Conservation (phyloP, 805 yeast species). For the Groenewaldozyma tartarivorans region DNA sequence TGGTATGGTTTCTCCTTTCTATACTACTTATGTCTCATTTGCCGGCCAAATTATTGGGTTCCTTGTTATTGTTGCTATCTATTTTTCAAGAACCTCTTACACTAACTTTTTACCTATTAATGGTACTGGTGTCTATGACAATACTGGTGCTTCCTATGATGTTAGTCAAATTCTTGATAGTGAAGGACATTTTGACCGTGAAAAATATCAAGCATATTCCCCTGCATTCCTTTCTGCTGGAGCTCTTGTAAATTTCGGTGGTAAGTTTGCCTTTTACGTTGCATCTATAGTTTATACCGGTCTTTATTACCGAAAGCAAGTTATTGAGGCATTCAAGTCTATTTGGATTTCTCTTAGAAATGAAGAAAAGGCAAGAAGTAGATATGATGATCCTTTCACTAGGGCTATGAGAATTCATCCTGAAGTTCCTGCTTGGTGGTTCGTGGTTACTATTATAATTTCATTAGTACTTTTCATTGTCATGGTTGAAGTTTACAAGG, state of each 20-base stretch:
- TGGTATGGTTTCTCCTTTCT: slow-evolving; percentile 36
- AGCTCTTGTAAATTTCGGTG: slow-evolving; percentile 36
- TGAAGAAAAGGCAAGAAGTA: slow-evolving; percentile 4
- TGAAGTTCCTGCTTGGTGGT: slow-evolving; percentile 48
- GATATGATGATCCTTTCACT: slow-evolving; percentile 36
- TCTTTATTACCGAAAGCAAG: slow-evolving; percentile 11
- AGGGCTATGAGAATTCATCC: slow-evolving; percentile 38
- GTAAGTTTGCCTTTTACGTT: slow-evolving; percentile 47
- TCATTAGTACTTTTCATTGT: slow-evolving; percentile 35
- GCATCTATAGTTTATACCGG: slow-evolving; percentile 38
- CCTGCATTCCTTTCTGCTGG: slow-evolving; percentile 61
- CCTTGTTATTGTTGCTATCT: slow-evolving; percentile 40
- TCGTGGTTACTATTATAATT: slow-evolving; percentile 33
- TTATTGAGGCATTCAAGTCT: slow-evolving; percentile 15
- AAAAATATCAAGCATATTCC: slow-evolving; percentile 47
- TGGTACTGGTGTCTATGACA: slow-evolving; percentile 43
- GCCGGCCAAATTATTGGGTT: slow-evolving; percentile 34
- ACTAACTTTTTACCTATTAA: slow-evolving; percentile 53
- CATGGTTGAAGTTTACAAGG: slow-evolving; percentile 13
- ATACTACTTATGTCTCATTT: slow-evolving; percentile 25
- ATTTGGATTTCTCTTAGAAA: slow-evolving; percentile 8
- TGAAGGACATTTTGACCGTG: slow-evolving; percentile 29
- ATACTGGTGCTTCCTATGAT: slow-evolving; percentile 40
- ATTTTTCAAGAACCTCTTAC: slow-evolving; percentile 47
- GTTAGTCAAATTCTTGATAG: slow-evolving; percentile 37